These are phyloP conservation scores for Clonostachys byssicola DNA, from an alignment of 2,329 filamentous ascomycete genomes.

Conservation along the genomic window DNA sequence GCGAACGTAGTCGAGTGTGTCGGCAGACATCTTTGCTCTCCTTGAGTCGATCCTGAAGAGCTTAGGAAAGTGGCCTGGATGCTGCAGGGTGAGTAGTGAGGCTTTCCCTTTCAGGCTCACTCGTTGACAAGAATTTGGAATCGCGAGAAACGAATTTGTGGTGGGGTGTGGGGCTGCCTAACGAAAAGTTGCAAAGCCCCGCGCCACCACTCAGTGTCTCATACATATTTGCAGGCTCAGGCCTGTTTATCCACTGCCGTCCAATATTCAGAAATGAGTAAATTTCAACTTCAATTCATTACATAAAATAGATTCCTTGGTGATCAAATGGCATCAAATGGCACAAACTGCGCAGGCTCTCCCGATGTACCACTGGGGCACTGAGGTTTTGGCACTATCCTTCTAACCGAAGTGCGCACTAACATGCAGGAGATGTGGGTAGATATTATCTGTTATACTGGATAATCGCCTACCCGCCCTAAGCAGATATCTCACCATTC, in stretches of 20 bases:
- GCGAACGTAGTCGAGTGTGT: constrained; percentile 54
- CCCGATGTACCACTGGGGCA: no score
- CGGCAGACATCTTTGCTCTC: constrained; percentile 32
- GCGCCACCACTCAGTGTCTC: constrained; percentile 6
- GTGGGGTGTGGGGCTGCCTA: constrained; percentile 25
- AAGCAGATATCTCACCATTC: no score
- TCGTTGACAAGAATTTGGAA: constrained; percentile 10
- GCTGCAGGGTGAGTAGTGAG: background rate
- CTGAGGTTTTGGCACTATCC: no score
- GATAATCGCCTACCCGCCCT: no score
- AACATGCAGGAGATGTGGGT: constrained; percentile 10
- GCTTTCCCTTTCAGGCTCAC: background rate
- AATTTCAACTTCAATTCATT: background rate
- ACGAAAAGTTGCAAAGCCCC: constrained; percentile 20
- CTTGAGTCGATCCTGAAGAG: background rate
- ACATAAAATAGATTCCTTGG: no score
- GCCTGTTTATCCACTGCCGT: no score
- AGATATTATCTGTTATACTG: no score
- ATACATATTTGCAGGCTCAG: no score
- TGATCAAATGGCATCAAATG: no score
- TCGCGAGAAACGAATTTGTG: constrained; percentile 29
- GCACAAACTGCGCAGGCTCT: no score
- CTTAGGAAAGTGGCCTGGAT: constrained; percentile 5
- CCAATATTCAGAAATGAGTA: background rate
- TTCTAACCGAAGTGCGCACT: no score